Conservation (phyloP, 305 asterid genomes). For the Petunia hybrid region DNA sequence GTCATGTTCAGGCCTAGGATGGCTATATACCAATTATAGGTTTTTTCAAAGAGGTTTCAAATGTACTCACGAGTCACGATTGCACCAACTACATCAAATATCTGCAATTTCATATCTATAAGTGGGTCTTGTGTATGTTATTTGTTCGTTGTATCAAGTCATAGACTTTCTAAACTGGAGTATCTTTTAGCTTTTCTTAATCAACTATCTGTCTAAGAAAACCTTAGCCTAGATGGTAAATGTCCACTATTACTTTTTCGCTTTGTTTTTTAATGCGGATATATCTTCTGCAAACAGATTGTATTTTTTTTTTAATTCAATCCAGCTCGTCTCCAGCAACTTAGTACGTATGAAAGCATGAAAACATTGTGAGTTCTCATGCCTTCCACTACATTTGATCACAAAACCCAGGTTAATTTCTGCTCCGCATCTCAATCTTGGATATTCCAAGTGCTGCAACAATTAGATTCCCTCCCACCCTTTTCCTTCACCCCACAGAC, state of each 20-base stretch:
- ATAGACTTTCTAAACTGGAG: neutral
- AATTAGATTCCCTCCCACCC: neutral
- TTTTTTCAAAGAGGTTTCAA: neutral
- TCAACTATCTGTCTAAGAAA: slow-evolving; percentile 15
- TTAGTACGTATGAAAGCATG: slow-evolving; percentile 87
- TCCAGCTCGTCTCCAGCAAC: slow-evolving; percentile 85
- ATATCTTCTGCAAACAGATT: slow-evolving; percentile 50
- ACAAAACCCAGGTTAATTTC: slow-evolving; percentile 53
- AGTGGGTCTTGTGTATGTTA: neutral
- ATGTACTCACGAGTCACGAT: neutral
- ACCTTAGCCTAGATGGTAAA: neutral
- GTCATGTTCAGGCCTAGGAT: no score
- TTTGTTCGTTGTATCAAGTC: neutral
- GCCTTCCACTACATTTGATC: slow-evolving; percentile 47
- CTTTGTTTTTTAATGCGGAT: slow-evolving; percentile 9
- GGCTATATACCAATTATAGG: no score
- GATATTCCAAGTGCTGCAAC: slow-evolving; percentile 4
- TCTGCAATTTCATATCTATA: neutral
- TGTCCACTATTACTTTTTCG: neutral
- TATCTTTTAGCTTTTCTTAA: slow-evolving; percentile 4
- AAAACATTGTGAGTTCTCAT: slow-evolving; percentile 61
- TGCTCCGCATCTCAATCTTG: slow-evolving; percentile 7
- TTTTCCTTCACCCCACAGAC: neutral
- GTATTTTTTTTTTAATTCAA: slow-evolving; percentile 69
- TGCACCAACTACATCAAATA: neutral